Evolutionary conservation across 768 basidiomycete species (phyloP), one percentile per base, ranked within the genome.

Genomic region (Naganishia onofrii): DNA sequence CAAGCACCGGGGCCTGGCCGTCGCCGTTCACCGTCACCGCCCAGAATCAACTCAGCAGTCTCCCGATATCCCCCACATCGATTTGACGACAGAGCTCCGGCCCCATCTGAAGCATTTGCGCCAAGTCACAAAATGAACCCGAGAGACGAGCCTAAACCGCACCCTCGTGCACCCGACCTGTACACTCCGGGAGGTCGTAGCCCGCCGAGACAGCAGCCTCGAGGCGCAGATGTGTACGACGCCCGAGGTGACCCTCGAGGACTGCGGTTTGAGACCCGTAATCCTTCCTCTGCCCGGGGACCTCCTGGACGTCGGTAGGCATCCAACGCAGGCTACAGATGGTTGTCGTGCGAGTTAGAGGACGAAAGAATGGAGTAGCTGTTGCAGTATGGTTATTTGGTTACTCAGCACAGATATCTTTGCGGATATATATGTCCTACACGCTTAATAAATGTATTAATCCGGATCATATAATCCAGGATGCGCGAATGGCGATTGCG

Each of bases 21-120:
- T 23, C 60, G 60, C 15, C 60, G 60, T 15, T 63, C 60, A 36
- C 60, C 60, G n/a, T 63, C 60, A 9, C 60, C 60, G 23, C 60
- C 23, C 1, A 36, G 42, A 17, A 23, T 44, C 21, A 1, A 6
- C 26, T 42, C 60, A 13, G 60, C 19, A 13, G 36, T 26, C 0
- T 26, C 60, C 21, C 60, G 60, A 2, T 44, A 42, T 44, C 23
- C 23, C 26, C 42, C 38, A 26, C 48, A 17, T 31, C 29, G 60
- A 29, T 34, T 34, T 23, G 38, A 63, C 23, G 60, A 63, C 17
- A 42, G 60, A 26, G 9, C n/a, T 1, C 21, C 23, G 3, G 42
- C 42, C 7, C 13, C 60, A 19, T 15, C n/a, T 7, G 60, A 63
- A 3, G 42, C 12, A 26, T 63, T 10, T 19, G 38, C 23, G 1